These are phyloP conservation scores for Lentinula aciculospora DNA, from an alignment of 768 basidiomycete genomes.

Conservation along the genomic window DNA sequence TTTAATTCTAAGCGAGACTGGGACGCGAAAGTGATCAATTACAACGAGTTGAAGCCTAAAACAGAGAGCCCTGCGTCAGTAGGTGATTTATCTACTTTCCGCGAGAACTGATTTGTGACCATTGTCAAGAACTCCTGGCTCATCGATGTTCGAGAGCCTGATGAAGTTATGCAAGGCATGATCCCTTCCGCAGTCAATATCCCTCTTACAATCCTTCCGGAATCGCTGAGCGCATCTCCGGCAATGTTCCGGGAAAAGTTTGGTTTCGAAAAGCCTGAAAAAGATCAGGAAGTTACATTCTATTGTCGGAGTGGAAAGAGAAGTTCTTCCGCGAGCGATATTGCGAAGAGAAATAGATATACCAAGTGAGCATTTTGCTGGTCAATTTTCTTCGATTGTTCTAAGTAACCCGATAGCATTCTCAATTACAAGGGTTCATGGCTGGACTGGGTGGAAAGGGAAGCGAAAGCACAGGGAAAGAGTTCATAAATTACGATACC, in stretches of 20 bases:
- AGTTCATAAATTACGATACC: neutral
- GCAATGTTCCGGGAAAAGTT: conserved; percentile 55
- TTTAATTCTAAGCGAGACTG: conserved; percentile 55
- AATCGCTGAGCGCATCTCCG: conserved; percentile 53
- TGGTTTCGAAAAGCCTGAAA: conserved; percentile 71
- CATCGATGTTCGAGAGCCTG: conserved; percentile 90
- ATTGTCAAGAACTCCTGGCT: conserved; percentile 55
- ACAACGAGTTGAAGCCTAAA: conserved; percentile 76
- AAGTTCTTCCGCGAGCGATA: conserved; percentile 75
- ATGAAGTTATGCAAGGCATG: conserved; percentile 86
- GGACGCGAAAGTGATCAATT: conserved; percentile 66
- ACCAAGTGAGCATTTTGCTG: conserved; percentile 50
- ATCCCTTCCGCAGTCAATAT: conserved; percentile 91
- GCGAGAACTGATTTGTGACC: neutral
- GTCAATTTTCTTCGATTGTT: neutral
- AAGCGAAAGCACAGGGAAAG: conserved; percentile 22
- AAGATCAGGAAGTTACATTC: conserved; percentile 73
- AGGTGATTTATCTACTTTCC: conserved; percentile 4
- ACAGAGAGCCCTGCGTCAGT: conserved; percentile 73
- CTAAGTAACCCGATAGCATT: conserved; percentile 28
- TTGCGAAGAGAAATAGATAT: conserved; percentile 77
- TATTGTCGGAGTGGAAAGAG: conserved; percentile 90
- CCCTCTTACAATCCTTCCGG: conserved; percentile 73
- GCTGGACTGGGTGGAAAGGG: conserved; percentile 75
- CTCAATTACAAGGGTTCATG: conserved; percentile 85